These are phyloP conservation scores for Hypomontagnella submonticulosa DNA, from an alignment of 495 filamentous ascomycete species.

Conservation along the genomic window DNA sequence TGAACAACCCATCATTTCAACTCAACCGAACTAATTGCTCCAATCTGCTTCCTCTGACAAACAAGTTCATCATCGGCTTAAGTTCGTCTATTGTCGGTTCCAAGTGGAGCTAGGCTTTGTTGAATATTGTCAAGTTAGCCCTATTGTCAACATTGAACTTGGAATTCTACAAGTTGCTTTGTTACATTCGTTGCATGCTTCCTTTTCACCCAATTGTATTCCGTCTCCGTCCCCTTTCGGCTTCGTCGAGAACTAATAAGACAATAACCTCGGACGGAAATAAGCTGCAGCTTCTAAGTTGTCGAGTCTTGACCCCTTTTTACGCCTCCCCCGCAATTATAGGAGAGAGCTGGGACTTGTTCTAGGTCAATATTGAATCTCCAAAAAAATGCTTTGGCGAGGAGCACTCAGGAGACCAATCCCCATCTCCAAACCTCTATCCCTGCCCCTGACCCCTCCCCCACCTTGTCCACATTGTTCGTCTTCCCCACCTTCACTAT, in stretches of 20 bases:
- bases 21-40: too few species aligned
- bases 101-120: background rate
- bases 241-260: background rate
- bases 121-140: slow-evolving; percentile 12
- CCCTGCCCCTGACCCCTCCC: slow-evolving; percentile 26
- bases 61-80: background rate
- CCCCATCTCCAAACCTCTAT: slow-evolving; percentile 8
- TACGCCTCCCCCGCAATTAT: slow-evolving; percentile 15
- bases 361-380: slow-evolving; percentile 10
- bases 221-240: background rate
- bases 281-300: background rate
- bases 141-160: slow-evolving; percentile 16
- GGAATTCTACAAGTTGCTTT: background rate
- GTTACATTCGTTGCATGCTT: background rate
- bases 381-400: slow-evolving; percentile 22
- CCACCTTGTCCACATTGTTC: slow-evolving; percentile 18
- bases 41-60: background rate
- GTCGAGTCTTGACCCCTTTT: background rate
- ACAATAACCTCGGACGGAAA: slow-evolving; percentile 1
- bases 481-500: slow-evolving; percentile 15
- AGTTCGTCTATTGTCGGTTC: background rate
- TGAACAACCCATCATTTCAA: too few species aligned
- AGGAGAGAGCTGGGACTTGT: background rate
- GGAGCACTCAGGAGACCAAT: slow-evolving; percentile 10
- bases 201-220: background rate